Evolutionary conservation across 805 yeast species (phyloP).

Genomic region (Kazachstania bromeliacearum): DNA sequence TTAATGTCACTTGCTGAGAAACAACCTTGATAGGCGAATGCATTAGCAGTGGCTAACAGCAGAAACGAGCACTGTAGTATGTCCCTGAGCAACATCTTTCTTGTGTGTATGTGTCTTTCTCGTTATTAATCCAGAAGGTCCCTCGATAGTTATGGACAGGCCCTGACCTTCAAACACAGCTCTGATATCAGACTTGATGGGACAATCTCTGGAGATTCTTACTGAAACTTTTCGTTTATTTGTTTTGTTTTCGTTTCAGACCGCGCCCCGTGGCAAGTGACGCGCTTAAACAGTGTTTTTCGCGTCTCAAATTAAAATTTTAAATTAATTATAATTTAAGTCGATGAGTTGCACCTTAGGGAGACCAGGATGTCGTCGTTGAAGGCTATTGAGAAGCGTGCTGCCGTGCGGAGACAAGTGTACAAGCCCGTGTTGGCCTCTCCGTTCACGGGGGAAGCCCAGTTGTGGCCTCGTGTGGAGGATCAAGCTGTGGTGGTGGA

Average conservation of each 20-base stretch:
- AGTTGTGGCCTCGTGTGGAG: constrained; percentile 34
- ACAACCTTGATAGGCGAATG: constrained; percentile 31
- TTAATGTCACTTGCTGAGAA: constrained; percentile 26
- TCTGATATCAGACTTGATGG: too few species aligned
- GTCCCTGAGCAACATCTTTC: not conserved
- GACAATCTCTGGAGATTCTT: too few species aligned
- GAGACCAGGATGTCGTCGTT: constrained; percentile 16
- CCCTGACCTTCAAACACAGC: too few species aligned
- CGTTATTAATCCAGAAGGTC: too few species aligned
- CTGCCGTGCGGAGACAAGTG: constrained; percentile 39
- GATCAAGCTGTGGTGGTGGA: constrained; percentile 32
- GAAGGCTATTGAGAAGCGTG: constrained; percentile 38
- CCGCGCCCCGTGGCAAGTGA: too few species aligned
- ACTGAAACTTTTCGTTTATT: too few species aligned
- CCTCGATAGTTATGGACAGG: too few species aligned
- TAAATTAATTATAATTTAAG: too few species aligned
- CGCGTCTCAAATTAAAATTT: too few species aligned
- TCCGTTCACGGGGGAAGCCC: constrained; percentile 45
- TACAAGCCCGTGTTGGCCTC: constrained; percentile 57
- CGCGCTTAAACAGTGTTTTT: too few species aligned
- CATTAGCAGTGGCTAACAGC: constrained; percentile 16
- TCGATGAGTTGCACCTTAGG: too few species aligned
- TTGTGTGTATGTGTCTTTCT: not conserved
- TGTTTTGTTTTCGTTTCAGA: too few species aligned
- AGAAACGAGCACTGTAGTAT: not conserved